Percentiles rank a stretch among this genome's conserved stretches.
phyloP scores from a whole-genome alignment of 345 rosid genomes.

The Hypericum androsaemum region DNA sequence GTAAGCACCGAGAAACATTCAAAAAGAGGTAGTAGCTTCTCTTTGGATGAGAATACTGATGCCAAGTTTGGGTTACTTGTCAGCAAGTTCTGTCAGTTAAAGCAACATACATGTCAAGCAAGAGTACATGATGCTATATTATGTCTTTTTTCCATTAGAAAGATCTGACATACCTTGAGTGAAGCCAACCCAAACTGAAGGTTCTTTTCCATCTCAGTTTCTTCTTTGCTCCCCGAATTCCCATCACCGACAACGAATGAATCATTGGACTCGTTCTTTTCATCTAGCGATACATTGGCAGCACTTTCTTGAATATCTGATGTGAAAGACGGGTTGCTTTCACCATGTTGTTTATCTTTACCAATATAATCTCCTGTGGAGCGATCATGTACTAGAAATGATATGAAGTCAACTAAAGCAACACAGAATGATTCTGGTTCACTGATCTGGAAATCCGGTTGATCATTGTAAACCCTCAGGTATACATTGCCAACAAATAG shows the following conservation, averaged over 20 bases:
- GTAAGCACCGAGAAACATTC: conserved; percentile 75
- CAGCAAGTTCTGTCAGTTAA: conserved; percentile 60
- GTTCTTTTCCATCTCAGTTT: conserved; percentile 37
- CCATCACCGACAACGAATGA: conserved; percentile 33
- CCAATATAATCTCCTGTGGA: conserved; percentile 28
- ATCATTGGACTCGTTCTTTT: conserved; percentile 33
- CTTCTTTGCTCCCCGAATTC: conserved; percentile 41
- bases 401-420: conserved; percentile 78
- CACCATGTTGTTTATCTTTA: conserved; percentile 20
- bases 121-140: too few relatives aligned
- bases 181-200: conserved; percentile 73
- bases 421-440: conserved; percentile 90
- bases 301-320: conserved; percentile 30
- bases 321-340: conserved; percentile 25
- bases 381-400: conserved; percentile 53
- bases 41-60: conserved; percentile 80
- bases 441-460: conserved; percentile 90
- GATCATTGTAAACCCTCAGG: conserved; percentile 95
- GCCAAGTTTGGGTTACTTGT: conserved; percentile 80
- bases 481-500: conserved; percentile 91
- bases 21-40: conserved; percentile 81
- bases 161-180: conserved; percentile 48
- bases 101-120: conserved; percentile 1
- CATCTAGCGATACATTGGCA: conserved; percentile 29
- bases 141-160: too few relatives aligned